Percentiles rank a stretch among this genome's conserved stretches.
Conservation (phyloP, 768 basidiomycete genomes). For the Pleurotus eryngii region DNA sequence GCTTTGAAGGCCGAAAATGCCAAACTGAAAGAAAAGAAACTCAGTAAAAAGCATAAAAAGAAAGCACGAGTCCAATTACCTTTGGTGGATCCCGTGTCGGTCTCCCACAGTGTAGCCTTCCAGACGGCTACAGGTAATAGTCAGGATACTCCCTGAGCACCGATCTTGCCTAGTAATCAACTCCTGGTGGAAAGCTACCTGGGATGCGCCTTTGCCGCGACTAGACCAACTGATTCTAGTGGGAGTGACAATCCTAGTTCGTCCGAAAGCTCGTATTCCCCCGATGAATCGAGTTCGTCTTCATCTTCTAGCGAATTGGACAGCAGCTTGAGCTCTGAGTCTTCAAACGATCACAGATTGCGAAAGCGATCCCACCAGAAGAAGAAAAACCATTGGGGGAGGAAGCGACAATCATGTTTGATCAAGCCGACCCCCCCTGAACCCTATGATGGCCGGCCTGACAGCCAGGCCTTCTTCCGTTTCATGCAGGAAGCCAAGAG, state of each 20-base stretch:
- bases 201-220: not conserved
- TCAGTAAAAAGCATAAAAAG: too few species aligned
- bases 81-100: too few species aligned
- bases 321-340: not conserved
- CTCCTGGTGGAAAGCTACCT: not conserved
- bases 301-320: not conserved
- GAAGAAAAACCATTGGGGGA: not conserved
- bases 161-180: not conserved
- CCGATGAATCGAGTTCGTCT: not conserved
- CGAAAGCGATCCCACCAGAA: not conserved
- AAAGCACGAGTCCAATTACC: too few species aligned
- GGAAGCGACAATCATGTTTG: conserved; percentile 11
- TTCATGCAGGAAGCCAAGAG: conserved; percentile 22
- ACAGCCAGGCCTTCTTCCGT: conserved; percentile 17
- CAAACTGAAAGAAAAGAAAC: too few species aligned
- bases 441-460: conserved; percentile 21
- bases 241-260: not conserved
- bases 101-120: too few species aligned
- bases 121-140: too few species aligned
- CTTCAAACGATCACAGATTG: not conserved
- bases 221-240: not conserved
- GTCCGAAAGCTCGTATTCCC: not conserved
- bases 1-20: too few species aligned
- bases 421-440: conserved; percentile 17
- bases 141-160: not conserved